Evolutionary conservation across 2,329 filamentous ascomycete species (phyloP).

Genomic region (Trichoderma asperellum): DNA sequence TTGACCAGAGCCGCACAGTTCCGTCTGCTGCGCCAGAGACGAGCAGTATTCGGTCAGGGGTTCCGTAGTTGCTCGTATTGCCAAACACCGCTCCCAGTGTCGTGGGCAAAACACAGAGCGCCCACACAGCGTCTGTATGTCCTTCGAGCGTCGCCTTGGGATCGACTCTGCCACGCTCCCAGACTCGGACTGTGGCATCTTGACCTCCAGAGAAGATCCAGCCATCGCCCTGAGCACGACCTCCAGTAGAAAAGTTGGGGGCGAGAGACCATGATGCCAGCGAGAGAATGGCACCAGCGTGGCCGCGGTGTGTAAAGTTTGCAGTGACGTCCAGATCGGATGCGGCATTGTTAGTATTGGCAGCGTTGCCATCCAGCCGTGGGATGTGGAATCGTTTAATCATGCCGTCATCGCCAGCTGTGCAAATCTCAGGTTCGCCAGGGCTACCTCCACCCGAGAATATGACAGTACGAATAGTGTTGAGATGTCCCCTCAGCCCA

Average conservation of each 20-base stretch:
- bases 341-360: slow-evolving; percentile 53
- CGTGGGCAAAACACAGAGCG: slow-evolving; percentile 86
- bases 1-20: slow-evolving; percentile 89
- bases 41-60: slow-evolving; percentile 83
- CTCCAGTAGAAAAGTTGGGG: slow-evolving; percentile 86
- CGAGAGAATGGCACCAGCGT: slow-evolving; percentile 86
- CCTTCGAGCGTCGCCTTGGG: slow-evolving; percentile 93
- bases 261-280: slow-evolving; percentile 85
- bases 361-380: slow-evolving; percentile 65
- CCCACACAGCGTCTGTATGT: slow-evolving; percentile 95
- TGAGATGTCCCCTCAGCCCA: slow-evolving; percentile 86
- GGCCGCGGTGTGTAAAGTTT: slow-evolving; percentile 94
- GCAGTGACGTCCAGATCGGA: slow-evolving; percentile 89
- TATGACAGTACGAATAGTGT: slow-evolving; percentile 91
- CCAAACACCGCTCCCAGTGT: slow-evolving; percentile 83
- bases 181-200: slow-evolving; percentile 89
- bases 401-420: slow-evolving; percentile 90
- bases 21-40: slow-evolving; percentile 91
- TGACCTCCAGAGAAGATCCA: slow-evolving; percentile 99
- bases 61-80: slow-evolving; percentile 72
- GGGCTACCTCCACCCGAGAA: slow-evolving; percentile 96
- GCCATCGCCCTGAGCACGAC: slow-evolving; percentile 85
- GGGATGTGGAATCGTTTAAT: slow-evolving; percentile 98
- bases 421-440: slow-evolving; percentile 95
- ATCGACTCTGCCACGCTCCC: slow-evolving; percentile 92